Base-by-base conservation (phyloP, 1,139 yeast genomes). In the Kodamaea alishanica region DNA sequence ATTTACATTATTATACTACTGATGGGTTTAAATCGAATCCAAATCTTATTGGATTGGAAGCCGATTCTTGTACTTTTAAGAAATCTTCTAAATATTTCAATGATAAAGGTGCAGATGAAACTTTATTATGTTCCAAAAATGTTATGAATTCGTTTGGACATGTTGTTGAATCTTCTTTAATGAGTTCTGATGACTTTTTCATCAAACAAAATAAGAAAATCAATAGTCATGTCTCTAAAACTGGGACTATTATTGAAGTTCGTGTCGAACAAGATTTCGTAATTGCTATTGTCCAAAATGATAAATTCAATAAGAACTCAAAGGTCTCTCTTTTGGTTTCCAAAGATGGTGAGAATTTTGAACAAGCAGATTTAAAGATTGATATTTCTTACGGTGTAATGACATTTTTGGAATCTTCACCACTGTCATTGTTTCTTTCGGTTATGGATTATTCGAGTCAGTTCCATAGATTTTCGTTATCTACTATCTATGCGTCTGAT, bases 171-270 rank as follows among this genome's bases (percentile, higher is more conserved):
- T 67, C 78, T 1, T 52, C 58, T 20, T 55, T 84, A 26, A 52
- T 71, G 24, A 53, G 63, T 5, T 70, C 86, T 1, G 60, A 65
- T n/a, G 81, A 84, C 53, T 82, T 73, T 54, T 81, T 81, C 61
- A 60, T 69, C 33, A 60, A 73, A 1, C 46, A 46, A 22, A 35
- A 39, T 10, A 51, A 54, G 28, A 47, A 45, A 12, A 37, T 62
- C 28, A 56, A 57, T 32, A 54, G 55, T 26, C 43, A 46, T 8
- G 45, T 48, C 7, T 45, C 65, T 8, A 56, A 70, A 10, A 54
- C 65, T 12, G 77, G 77, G 11, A 40, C 52, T 3, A 69, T 81
- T 23, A 51, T 73, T 24, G 78, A 73, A 33, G 41, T 84, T 8
- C 62, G 71, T 27, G 70, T 78, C 2, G 71, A 73, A 26, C 74